Evolutionary conservation across 163 green algal genomes (phyloP).

Genomic region (Prototheca cutis): DNA sequence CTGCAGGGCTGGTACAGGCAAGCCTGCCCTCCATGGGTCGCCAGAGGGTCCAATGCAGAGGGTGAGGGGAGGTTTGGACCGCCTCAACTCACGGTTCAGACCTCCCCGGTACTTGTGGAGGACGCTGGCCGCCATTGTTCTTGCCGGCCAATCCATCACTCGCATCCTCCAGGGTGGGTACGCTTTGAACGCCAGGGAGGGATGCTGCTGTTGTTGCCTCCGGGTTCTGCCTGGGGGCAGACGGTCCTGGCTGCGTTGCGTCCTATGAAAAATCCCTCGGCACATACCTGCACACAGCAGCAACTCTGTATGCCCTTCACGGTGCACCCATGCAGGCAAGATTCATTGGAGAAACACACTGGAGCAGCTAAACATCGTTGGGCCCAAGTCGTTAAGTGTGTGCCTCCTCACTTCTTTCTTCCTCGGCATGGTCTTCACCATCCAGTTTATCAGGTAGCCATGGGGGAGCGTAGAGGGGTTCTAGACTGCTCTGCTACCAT

Average conservation of each 20-base stretch:
- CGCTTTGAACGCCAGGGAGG: too few relatives aligned
- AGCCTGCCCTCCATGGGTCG: too few relatives aligned
- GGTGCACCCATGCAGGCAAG: too few relatives aligned
- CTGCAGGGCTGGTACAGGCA: too few relatives aligned
- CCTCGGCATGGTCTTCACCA: slow-evolving; percentile 99
- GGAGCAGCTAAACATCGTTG: slow-evolving; percentile 89
- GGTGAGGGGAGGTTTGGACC: not conserved
- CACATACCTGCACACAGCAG: not conserved
- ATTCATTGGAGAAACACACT: slow-evolving; percentile 85
- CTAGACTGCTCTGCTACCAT: not conserved
- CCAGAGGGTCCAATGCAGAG: slow-evolving; percentile 1
- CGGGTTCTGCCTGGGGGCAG: too few relatives aligned
- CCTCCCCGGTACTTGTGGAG: slow-evolving; percentile 74
- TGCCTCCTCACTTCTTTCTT: slow-evolving; percentile 91
- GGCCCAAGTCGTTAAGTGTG: slow-evolving; percentile 85
- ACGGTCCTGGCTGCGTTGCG: too few relatives aligned
- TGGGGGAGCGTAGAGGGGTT: not conserved
- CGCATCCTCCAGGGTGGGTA: slow-evolving; percentile 65
- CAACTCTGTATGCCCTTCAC: too few relatives aligned
- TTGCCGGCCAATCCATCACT: slow-evolving; percentile 69
- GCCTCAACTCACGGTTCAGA: slow-evolving; percentile 10
- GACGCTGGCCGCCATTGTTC: slow-evolving; percentile 59
- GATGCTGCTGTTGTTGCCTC: too few relatives aligned
- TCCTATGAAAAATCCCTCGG: too few relatives aligned
- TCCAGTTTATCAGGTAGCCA: slow-evolving; percentile 57